Conservation (phyloP, 2,329 filamentous ascomycete genomes). For the Helotiales sp. region DNA sequence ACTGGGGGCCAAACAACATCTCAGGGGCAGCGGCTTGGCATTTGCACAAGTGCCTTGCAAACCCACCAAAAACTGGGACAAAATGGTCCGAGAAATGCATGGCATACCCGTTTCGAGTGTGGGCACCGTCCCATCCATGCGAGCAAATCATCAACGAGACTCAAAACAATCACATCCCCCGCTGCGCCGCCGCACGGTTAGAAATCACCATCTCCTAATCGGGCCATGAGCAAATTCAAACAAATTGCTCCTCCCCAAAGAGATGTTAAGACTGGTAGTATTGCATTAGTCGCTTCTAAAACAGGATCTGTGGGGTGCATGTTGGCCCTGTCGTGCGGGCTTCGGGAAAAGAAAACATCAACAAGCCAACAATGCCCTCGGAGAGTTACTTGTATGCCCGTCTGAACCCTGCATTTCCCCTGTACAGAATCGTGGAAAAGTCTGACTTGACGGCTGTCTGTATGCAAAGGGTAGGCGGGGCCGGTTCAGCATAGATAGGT, state of each 20-base stretch:
- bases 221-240: background rate
- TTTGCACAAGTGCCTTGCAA: background rate
- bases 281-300: background rate
- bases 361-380: background rate
- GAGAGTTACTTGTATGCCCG: too few species aligned
- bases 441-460: too few species aligned
- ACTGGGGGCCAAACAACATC: background rate
- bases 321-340: background rate
- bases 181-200: background rate
- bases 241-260: background rate
- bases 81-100: background rate
- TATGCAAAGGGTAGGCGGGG: background rate
- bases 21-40: constrained; percentile 3
- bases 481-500: background rate
- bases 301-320: constrained; percentile 7
- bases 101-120: constrained; percentile 3
- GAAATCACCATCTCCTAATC: background rate
- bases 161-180: background rate
- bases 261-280: background rate
- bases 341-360: background rate
- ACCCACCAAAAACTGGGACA: background rate
- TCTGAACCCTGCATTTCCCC: too few species aligned
- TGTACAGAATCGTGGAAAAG: too few species aligned
- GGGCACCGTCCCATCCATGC: background rate
- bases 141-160: background rate